phyloP scores from a whole-genome alignment of 441 rosid genomes.

The Brassica balearica region DNA sequence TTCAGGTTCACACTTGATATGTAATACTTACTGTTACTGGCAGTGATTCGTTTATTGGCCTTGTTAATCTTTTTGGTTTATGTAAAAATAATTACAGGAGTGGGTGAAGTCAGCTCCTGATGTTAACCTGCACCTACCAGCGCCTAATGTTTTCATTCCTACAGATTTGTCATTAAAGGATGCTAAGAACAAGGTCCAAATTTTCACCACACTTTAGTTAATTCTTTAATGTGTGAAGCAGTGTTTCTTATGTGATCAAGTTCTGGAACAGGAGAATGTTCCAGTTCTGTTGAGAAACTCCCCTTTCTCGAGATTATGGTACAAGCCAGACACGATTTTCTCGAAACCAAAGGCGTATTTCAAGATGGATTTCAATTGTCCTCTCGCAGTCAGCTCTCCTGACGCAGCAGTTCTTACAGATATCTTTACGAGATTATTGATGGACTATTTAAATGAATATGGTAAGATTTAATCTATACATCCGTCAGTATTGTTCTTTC shows the following conservation, averaged over 20 bases:
- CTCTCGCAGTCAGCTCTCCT: slow-evolving; percentile 70
- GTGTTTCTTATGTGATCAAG: slow-evolving; percentile 15
- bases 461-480: slow-evolving; percentile 50
- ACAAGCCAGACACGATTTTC: slow-evolving; percentile 88
- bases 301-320: slow-evolving; percentile 72
- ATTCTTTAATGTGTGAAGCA: neutral
- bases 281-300: slow-evolving; percentile 77
- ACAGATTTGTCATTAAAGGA: slow-evolving; percentile 74
- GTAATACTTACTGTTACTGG: neutral
- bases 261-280: slow-evolving; percentile 45
- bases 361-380: slow-evolving; percentile 77
- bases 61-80: neutral
- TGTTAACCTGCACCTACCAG: slow-evolving; percentile 71
- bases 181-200: slow-evolving; percentile 61
- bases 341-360: slow-evolving; percentile 78
- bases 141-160: slow-evolving; percentile 70
- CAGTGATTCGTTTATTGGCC: neutral
- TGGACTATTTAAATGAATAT: slow-evolving; percentile 90
- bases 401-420: slow-evolving; percentile 72
- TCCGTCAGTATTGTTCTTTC: neutral
- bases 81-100: slow-evolving; percentile 53
- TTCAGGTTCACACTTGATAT: slow-evolving; percentile 61
- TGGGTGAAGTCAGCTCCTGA: slow-evolving; percentile 73
- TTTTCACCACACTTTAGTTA: slow-evolving; percentile 8
- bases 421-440: slow-evolving; percentile 68